These are phyloP conservation scores for Acacia acuminata DNA, from an alignment of 306 rosid genomes.

Conservation along the genomic window DNA sequence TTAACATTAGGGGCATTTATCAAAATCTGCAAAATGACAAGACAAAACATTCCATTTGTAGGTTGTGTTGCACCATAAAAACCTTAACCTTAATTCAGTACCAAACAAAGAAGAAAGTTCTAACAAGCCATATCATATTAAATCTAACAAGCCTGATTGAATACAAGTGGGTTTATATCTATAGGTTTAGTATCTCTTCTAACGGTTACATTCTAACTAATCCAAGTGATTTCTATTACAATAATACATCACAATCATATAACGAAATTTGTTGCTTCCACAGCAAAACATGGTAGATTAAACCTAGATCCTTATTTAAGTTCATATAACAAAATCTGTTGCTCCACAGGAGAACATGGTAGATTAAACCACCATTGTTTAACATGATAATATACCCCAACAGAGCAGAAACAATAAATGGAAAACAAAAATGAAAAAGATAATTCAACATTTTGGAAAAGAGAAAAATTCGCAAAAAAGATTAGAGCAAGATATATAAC, in stretches of 20 bases:
- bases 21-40: not conserved
- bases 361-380: not conserved
- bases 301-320: not conserved
- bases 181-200: too few species aligned
- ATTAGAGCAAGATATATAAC: not conserved
- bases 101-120: not conserved
- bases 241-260: too few species aligned
- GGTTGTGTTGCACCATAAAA: not conserved
- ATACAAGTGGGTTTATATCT: too few species aligned
- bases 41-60: not conserved
- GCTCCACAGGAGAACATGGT: not conserved
- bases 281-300: not conserved
- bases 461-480: not conserved
- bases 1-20: not conserved
- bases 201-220: too few species aligned
- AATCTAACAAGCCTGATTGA: too few species aligned
- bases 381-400: not conserved
- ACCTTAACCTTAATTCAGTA: not conserved
- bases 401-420: not conserved
- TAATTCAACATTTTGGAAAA: not conserved
- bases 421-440: not conserved
- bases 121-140: too few species aligned
- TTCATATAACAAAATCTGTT: not conserved
- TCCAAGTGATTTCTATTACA: too few species aligned
- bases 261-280: not conserved